These are phyloP conservation scores for Strobilomyces echinocephalus DNA, from an alignment of 768 basidiomycete genomes.

Conservation along the genomic window DNA sequence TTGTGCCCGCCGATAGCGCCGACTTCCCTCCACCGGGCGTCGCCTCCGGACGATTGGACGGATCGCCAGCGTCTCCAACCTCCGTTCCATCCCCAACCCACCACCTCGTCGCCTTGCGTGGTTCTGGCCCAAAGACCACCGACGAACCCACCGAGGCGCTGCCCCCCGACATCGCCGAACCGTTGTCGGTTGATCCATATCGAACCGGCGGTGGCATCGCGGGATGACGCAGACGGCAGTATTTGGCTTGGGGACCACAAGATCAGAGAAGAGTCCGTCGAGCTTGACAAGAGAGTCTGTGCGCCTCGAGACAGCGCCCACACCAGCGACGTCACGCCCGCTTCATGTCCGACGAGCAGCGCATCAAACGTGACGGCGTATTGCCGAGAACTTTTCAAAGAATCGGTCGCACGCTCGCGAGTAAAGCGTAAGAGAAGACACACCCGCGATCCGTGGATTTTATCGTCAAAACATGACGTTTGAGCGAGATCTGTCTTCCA, in stretches of 20 bases:
- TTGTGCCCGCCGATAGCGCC: slow-evolving; percentile 85
- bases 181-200: slow-evolving; percentile 90
- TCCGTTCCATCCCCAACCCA: slow-evolving; percentile 93
- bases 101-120: slow-evolving; percentile 47
- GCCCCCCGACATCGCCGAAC: slow-evolving; percentile 92
- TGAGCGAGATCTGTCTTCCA: slow-evolving; percentile 82
- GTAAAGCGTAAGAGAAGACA: slow-evolving; percentile 21
- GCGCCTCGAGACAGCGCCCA: slow-evolving; percentile 55
- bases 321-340: slow-evolving; percentile 79
- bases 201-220: slow-evolving; percentile 41
- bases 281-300: slow-evolving; percentile 76
- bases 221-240: slow-evolving; percentile 29
- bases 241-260: slow-evolving; percentile 81
- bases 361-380: slow-evolving; percentile 91
- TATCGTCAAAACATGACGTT: slow-evolving; percentile 73
- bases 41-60: slow-evolving; percentile 12
- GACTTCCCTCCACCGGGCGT: slow-evolving; percentile 65
- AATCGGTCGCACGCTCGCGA: slow-evolving; percentile 10
- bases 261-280: slow-evolving; percentile 93
- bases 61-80: slow-evolving; percentile 87
- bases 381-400: slow-evolving; percentile 37
- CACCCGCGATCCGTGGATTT: slow-evolving; percentile 37
- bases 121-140: slow-evolving; percentile 76
- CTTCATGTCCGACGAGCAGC: slow-evolving; percentile 93
- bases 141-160: slow-evolving; percentile 87